Percentiles rank a stretch among this genome's conserved stretches.
These are phyloP conservation scores for Endothia cerciana DNA, from an alignment of 2,329 filamentous ascomycete genomes.

Conservation along the genomic window DNA sequence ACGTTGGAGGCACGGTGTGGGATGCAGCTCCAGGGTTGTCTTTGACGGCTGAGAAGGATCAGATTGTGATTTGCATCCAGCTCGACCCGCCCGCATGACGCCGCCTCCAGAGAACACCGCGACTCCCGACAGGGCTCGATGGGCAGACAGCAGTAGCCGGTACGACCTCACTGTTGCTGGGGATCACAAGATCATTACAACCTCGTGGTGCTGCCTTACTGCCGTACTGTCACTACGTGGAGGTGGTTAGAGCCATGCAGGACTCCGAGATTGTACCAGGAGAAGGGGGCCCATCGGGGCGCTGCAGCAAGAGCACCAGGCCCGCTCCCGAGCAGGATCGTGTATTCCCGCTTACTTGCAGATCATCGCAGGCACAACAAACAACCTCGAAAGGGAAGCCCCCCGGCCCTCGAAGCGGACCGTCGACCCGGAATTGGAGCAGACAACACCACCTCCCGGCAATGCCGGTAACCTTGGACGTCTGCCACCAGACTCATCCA, in stretches of 20 bases:
- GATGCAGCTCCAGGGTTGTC: neutral
- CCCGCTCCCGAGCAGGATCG: neutral
- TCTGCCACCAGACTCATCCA: neutral
- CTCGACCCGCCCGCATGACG: slow-evolving; percentile 7
- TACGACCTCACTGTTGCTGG: neutral
- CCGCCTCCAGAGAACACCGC: neutral
- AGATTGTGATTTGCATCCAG: slow-evolving; percentile 14
- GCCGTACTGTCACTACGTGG: too few relatives aligned
- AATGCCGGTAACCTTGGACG: neutral
- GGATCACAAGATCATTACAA: too few relatives aligned
- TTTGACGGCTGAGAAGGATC: neutral
- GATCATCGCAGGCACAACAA: neutral
- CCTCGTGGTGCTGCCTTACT: too few relatives aligned
- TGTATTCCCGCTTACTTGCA: slow-evolving; percentile 1
- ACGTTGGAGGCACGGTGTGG: neutral
- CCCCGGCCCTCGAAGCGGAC: neutral
- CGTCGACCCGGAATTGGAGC: slow-evolving; percentile 2
- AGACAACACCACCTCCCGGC: neutral
- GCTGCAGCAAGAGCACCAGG: neutral
- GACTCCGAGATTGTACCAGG: neutral
- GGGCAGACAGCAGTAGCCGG: neutral
- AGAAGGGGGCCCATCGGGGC: neutral
- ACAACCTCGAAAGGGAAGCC: neutral
- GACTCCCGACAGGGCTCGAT: neutral
- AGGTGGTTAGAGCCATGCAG: neutral